Conservation (phyloP, 495 filamentous ascomycete genomes). For the Neurospora cerealis region DNA sequence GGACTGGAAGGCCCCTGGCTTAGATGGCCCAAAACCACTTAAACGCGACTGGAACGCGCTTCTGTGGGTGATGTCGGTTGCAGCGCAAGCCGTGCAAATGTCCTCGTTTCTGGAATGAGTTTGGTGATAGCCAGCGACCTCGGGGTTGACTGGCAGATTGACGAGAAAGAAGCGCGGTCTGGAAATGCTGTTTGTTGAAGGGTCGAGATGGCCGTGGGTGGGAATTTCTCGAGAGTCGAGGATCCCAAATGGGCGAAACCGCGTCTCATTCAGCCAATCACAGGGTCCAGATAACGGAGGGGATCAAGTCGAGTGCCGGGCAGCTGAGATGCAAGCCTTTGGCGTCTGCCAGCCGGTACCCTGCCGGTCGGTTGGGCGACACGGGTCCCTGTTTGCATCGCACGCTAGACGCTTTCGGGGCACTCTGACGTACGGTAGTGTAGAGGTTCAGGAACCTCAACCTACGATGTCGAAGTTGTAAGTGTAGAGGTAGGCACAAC, state of each 20-base stretch:
- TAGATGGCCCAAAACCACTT: slow-evolving; percentile 22
- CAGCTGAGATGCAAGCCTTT: neutral
- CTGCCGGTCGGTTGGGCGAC: neutral
- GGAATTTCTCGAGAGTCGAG: slow-evolving; percentile 24
- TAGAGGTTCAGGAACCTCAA: neutral
- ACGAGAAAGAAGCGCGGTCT: slow-evolving; percentile 2
- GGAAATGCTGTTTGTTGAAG: slow-evolving; percentile 17
- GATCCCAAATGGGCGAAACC: slow-evolving; percentile 23
- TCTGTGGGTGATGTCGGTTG: neutral
- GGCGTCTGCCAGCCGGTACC: neutral
- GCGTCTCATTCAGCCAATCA: slow-evolving; percentile 24
- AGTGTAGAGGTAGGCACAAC: neutral
- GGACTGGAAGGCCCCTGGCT: neutral
- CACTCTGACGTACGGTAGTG: neutral
- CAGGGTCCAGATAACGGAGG: slow-evolving; percentile 6
- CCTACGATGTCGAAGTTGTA: neutral
- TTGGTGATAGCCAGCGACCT: slow-evolving; percentile 15
- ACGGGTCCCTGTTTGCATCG: neutral
- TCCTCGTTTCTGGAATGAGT: neutral
- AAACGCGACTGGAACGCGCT: slow-evolving; percentile 35
- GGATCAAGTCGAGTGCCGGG: slow-evolving; percentile 6
- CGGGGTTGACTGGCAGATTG: slow-evolving; percentile 12
- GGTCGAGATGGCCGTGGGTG: slow-evolving; percentile 16
- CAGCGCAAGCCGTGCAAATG: neutral
- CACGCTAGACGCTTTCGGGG: neutral